Conservation (phyloP, 2,329 filamentous ascomycete species). For the Microthyrium microscopicum region DNA sequence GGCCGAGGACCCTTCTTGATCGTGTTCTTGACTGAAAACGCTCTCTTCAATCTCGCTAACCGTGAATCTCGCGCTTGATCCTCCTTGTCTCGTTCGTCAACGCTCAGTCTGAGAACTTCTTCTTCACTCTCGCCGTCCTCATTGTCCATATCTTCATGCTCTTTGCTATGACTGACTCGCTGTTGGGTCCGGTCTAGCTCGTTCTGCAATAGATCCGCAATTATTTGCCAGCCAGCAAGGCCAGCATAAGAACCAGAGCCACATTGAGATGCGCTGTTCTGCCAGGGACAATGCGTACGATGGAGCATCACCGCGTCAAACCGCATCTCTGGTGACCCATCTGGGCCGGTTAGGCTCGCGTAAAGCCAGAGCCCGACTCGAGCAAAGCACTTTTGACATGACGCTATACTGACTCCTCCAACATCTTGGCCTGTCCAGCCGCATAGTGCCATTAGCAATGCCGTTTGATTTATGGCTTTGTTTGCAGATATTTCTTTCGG, state of each 20-base stretch:
- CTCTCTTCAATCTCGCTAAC: constrained; percentile 7
- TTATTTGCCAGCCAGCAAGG: constrained; percentile 6
- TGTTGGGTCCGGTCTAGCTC: background rate
- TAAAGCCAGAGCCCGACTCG: constrained; percentile 91
- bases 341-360: constrained; percentile 11
- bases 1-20: constrained; percentile 9
- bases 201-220: constrained; percentile 1
- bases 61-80: constrained; percentile 2
- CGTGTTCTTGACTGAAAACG: constrained; percentile 8
- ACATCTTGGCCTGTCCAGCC: constrained; percentile 37
- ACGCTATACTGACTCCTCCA: constrained; percentile 53
- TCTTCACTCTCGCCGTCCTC: constrained; percentile 2
- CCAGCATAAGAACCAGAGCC: constrained; percentile 2
- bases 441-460: constrained; percentile 23
- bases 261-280: constrained; percentile 18
- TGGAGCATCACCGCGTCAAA: constrained; percentile 22
- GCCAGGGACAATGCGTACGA: constrained; percentile 25
- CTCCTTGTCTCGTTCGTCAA: constrained; percentile 6
- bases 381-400: constrained; percentile 74
- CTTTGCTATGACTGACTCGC: background rate
- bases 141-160: background rate
- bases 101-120: background rate
- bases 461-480: constrained; percentile 11
- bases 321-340: constrained; percentile 17
- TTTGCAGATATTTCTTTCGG: background rate